Evolutionary conservation across 23 red algal genomes (phyloP).

Genomic region (Cyanidium caldarium): DNA sequence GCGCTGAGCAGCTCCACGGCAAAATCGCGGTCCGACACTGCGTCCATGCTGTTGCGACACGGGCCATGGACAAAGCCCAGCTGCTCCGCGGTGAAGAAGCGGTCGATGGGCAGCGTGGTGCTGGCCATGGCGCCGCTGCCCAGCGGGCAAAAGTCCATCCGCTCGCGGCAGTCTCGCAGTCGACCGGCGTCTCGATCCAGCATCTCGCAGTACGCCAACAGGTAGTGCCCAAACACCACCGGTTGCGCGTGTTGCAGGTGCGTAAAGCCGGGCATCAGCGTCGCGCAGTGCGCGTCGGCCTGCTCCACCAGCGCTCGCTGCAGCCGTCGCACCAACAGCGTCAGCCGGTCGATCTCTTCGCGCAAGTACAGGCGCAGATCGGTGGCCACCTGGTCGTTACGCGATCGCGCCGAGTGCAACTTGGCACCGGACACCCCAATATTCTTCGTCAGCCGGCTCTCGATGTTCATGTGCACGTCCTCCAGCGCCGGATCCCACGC

Average conservation of each 20-base stretch:
- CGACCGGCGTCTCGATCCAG: conserved; percentile 55
- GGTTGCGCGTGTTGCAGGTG: conserved; percentile 99
- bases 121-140: conserved; percentile 74
- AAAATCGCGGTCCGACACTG: conserved; percentile 90
- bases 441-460: conserved; percentile 51
- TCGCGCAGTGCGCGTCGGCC: conserved; percentile 39
- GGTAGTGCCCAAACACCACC: conserved; percentile 73
- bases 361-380: conserved; percentile 83
- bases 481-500: conserved; percentile 37
- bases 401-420: conserved; percentile 65
- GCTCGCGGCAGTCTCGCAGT: conserved; percentile 38
- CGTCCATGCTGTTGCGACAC: conserved; percentile 75
- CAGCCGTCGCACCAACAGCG: conserved; percentile 17
- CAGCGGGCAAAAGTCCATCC: conserved; percentile 70
- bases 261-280: conserved; percentile 88
- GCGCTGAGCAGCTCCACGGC: conserved; percentile 68
- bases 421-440: conserved; percentile 56
- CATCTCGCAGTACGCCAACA: conserved; percentile 95
- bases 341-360: conserved; percentile 63
- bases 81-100: conserved; percentile 40
- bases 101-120: conserved; percentile 78
- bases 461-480: conserved; percentile 99
- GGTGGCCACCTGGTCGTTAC: conserved; percentile 95
- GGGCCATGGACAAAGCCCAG: conserved; percentile 57
- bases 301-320: conserved; percentile 54